Conservation (phyloP, 2,329 filamentous ascomycete species). For the Curvularia spicifera region DNA sequence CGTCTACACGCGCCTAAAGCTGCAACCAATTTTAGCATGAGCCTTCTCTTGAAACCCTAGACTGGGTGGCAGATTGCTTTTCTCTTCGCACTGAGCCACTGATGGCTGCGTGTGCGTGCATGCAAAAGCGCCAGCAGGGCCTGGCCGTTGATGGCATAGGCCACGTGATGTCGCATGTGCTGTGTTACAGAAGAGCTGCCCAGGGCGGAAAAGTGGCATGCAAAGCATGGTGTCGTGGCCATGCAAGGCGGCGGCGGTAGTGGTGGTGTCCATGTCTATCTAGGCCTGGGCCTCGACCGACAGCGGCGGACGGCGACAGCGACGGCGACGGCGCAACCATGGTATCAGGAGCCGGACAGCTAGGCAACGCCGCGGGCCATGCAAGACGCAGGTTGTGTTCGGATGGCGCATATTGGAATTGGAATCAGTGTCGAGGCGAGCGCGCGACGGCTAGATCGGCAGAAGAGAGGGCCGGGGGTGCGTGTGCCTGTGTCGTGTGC, state of each 20-base stretch:
- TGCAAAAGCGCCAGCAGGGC: neutral
- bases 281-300: constrained; percentile 17
- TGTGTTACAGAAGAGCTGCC: neutral
- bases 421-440: constrained; percentile 7
- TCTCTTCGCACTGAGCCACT: neutral
- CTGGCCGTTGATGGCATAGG: neutral
- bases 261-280: neutral
- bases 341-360: neutral
- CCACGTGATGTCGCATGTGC: neutral
- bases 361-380: neutral
- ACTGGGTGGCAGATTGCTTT: neutral
- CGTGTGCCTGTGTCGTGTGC: constrained; percentile 20
- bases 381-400: neutral
- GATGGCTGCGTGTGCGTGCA: no score
- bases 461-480: constrained; percentile 16
- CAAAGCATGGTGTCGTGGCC: constrained; percentile 3
- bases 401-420: neutral
- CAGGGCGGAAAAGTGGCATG: neutral
- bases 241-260: constrained; percentile 9
- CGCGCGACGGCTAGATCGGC: constrained; percentile 24
- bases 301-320: no score
- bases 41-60: constrained; percentile 2
- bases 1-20: constrained; percentile 15
- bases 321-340: constrained; percentile 6
- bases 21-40: constrained; percentile 6